Percentiles rank a stretch among this genome's conserved stretches.
Conservation (phyloP, 345 rosid genomes). For the Dovyalis caffra region DNA sequence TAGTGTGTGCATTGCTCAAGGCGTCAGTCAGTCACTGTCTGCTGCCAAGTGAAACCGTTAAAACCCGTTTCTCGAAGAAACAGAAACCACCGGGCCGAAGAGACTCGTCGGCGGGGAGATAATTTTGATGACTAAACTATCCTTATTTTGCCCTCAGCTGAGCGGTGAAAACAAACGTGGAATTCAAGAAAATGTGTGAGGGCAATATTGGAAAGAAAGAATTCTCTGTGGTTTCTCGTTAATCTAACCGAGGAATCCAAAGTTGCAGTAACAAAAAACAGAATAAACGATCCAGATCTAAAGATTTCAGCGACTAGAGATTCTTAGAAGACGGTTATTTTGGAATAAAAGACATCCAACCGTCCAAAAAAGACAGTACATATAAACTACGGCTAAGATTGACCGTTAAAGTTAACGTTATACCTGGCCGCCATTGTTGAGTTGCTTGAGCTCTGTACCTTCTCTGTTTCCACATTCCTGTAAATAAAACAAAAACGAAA, state of each 20-base stretch:
- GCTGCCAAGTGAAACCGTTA: slow-evolving; percentile 42
- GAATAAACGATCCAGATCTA: slow-evolving; percentile 53
- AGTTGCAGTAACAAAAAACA: slow-evolving; percentile 25
- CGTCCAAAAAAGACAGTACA: not conserved
- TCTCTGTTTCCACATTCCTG: slow-evolving; percentile 55
- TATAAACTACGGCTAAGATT: slow-evolving; percentile 42
- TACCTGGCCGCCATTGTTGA: slow-evolving; percentile 70
- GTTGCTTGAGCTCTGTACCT: slow-evolving; percentile 54
- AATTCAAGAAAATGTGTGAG: not conserved
- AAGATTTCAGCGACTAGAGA: slow-evolving; percentile 44
- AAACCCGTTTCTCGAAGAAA: not conserved
- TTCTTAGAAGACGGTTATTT: slow-evolving; percentile 20
- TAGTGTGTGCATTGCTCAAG: slow-evolving; percentile 33
- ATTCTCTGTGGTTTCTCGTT: not conserved
- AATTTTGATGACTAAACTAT: slow-evolving; percentile 12
- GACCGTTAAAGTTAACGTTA: not conserved
- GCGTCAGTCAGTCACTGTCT: slow-evolving; percentile 19
- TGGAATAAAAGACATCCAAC: slow-evolving; percentile 19
- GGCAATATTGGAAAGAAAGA: not conserved
- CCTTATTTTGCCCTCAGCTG: not conserved
- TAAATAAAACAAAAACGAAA: not conserved
- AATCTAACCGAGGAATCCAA: slow-evolving; percentile 23
- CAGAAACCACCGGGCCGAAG: not conserved
- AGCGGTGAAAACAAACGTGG: not conserved
- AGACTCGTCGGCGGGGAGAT: slow-evolving; percentile 21